Conservation (phyloP, 345 rosid species). For the Hibiscus tridactylites region DNA sequence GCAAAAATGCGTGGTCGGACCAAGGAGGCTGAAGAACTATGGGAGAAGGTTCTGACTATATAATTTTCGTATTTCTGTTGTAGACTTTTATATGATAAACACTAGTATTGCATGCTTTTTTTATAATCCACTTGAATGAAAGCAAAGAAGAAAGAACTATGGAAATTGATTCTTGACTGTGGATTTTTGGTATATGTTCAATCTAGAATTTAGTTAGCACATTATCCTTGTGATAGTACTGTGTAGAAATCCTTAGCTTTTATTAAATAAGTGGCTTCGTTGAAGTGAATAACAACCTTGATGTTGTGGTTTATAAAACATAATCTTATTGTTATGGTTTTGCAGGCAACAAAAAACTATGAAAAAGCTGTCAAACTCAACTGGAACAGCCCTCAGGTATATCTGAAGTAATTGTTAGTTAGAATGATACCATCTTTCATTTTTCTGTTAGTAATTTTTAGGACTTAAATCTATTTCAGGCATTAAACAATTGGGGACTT, state of each 20-base stretch:
- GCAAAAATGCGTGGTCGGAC: conserved; percentile 99
- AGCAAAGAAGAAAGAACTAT: conserved; percentile 59
- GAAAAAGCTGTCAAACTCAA: not conserved
- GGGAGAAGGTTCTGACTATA: conserved; percentile 64
- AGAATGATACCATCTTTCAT: not conserved
- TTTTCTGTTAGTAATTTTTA: conserved; percentile 1
- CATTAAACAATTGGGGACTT: conserved; percentile 97
- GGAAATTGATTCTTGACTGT: conserved; percentile 56
- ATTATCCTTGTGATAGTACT: not conserved
- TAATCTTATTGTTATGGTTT: conserved; percentile 14
- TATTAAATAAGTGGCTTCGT: not conserved
- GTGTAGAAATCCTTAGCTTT: not conserved
- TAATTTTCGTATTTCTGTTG: conserved; percentile 3
- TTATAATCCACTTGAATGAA: conserved; percentile 12
- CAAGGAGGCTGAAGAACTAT: conserved; percentile 96
- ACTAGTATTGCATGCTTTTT: not conserved
- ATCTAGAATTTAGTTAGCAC: not conserved
- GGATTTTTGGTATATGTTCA: conserved; percentile 2
- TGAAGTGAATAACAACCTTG: not conserved
- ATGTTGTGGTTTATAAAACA: not conserved
- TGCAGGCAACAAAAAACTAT: conserved; percentile 3
- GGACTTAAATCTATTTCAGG: conserved; percentile 43
- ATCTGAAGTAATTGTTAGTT: conserved; percentile 2
- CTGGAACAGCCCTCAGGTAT: conserved; percentile 75
- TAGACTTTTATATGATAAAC: not conserved